Conservation (phyloP, 176 grass and related monocot species). For the Stipa capillata region DNA sequence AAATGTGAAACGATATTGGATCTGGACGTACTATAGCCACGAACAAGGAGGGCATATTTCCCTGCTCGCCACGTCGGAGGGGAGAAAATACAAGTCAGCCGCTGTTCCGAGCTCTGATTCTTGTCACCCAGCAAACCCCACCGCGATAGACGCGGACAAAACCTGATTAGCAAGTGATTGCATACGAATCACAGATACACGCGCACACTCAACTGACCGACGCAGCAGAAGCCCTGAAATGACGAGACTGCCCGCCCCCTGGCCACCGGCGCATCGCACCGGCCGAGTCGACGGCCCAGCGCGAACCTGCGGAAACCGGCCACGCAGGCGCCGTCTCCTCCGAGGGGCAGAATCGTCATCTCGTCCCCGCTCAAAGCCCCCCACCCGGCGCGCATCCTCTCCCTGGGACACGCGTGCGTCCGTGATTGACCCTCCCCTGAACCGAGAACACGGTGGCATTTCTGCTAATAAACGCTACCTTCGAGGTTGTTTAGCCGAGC, state of each 20-base stretch:
- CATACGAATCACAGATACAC: neutral
- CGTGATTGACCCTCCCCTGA: neutral
- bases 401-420: conserved; percentile 11
- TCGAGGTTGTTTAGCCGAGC: neutral
- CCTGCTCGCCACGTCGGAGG: too few species aligned
- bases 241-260: neutral
- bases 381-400: neutral
- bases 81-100: too few species aligned
- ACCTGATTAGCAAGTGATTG: neutral
- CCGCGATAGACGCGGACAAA: neutral
- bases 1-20: too few species aligned
- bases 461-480: neutral
- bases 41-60: too few species aligned
- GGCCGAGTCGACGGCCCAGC: neutral
- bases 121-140: neutral
- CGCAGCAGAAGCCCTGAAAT: neutral
- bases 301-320: neutral
- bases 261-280: neutral
- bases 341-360: neutral
- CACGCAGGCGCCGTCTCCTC: conserved; percentile 23
- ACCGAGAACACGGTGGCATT: neutral
- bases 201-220: neutral
- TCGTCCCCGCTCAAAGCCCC: neutral
- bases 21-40: too few species aligned
- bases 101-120: too few species aligned